phyloP scores from a whole-genome alignment of 2,329 filamentous ascomycete species.

The Diplodia mutila region DNA sequence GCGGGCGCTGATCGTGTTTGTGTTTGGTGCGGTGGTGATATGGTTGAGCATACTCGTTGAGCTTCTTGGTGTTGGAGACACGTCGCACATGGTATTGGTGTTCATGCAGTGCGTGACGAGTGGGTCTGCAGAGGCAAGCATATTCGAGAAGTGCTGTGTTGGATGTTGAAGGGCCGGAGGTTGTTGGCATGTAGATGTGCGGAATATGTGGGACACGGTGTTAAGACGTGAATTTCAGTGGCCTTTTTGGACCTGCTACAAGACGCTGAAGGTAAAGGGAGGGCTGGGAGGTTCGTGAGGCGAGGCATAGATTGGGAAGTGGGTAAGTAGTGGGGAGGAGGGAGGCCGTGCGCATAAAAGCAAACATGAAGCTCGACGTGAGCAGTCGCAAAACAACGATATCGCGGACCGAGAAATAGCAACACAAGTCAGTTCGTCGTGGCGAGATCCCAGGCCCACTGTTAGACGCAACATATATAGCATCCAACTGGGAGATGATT shows the following conservation, averaged over 20 bases:
- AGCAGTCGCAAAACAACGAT: background rate
- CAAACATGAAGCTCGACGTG: background rate
- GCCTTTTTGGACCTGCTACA: background rate
- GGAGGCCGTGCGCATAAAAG: background rate
- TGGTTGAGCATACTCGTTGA: constrained; percentile 52
- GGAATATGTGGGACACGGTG: background rate
- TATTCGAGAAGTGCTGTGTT: constrained; percentile 41
- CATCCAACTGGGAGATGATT: too few species aligned
- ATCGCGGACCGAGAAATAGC: background rate
- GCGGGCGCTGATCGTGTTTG: background rate
- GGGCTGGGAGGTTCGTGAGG: background rate
- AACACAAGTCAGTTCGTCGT: background rate
- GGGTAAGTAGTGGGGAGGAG: background rate
- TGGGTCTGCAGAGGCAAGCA: constrained; percentile 39
- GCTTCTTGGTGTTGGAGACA: constrained; percentile 31
- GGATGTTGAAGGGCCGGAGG: constrained; percentile 37
- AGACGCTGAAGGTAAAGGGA: background rate
- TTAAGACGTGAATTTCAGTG: background rate
- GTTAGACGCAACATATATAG: too few species aligned
- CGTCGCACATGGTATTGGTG: constrained; percentile 35
- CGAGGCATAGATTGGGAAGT: background rate
- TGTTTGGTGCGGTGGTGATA: constrained; percentile 42
- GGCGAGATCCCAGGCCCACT: too few species aligned
- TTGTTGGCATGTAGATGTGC: constrained; percentile 32
- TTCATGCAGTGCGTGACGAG: constrained; percentile 44